Evolutionary conservation across 1,284 basidiomycete genomes (phyloP).

Genomic region (Puccinia triticina): DNA sequence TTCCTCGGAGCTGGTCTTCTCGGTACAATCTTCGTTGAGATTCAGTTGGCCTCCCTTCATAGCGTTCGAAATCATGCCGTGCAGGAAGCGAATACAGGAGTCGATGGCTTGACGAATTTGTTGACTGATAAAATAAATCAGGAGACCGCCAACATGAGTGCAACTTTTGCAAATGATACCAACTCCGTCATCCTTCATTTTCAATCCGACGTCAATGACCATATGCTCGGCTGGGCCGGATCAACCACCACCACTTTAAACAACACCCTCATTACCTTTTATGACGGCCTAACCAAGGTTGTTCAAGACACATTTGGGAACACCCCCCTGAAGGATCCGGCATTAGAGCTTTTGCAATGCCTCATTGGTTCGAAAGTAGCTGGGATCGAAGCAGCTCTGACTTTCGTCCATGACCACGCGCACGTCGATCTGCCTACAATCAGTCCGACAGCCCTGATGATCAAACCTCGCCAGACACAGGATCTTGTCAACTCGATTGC

Average conservation of each 20-base stretch:
- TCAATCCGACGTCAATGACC: slow-evolving; percentile 43
- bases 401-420: slow-evolving; percentile 47
- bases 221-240: slow-evolving; percentile 50
- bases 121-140: slow-evolving; percentile 43
- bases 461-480: slow-evolving; percentile 33
- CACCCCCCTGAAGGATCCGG: slow-evolving; percentile 30
- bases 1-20: slow-evolving; percentile 43
- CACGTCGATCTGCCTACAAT: slow-evolving; percentile 45
- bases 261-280: slow-evolving; percentile 47
- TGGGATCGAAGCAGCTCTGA: slow-evolving; percentile 40
- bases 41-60: slow-evolving; percentile 35
- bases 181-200: slow-evolving; percentile 45
- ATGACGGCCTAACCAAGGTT: slow-evolving; percentile 43
- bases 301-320: slow-evolving; percentile 43
- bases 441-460: slow-evolving; percentile 34
- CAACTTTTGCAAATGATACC: slow-evolving; percentile 39
- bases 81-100: slow-evolving; percentile 36
- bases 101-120: slow-evolving; percentile 25
- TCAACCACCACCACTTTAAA: slow-evolving; percentile 43
- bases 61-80: slow-evolving; percentile 31
- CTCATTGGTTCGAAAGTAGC: slow-evolving; percentile 45
- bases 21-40: slow-evolving; percentile 24
- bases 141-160: slow-evolving; percentile 37
- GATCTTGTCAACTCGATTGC: slow-evolving; percentile 29
- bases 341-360: slow-evolving; percentile 36